Evolutionary conservation across 257 asterid genomes (phyloP), one percentile per base, ranked within the genome.

Genomic region (Linderniella brevidens): DNA sequence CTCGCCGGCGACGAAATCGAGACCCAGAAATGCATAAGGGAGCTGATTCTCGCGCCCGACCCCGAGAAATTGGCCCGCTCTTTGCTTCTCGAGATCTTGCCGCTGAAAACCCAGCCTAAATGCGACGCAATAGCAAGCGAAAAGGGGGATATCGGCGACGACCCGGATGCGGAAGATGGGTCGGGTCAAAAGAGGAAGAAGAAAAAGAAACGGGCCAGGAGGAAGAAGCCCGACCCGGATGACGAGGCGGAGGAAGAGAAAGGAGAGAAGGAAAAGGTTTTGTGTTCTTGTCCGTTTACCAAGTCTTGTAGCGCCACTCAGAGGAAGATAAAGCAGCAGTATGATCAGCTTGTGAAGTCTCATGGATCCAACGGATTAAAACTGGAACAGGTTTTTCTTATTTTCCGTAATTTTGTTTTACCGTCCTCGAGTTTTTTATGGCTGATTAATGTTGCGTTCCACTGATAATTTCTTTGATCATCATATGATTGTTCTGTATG

Each of bases 331-430:
- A 86, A 76, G 64, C 79, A 68, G 42, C 80, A 74, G 39, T 81
- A 81, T 60, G 92, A 86, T 63, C 78, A 76, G 52, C 83, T 86
- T 60, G 90, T 76, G 11, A 82, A 64, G 73, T 79, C 86, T 46
- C 77, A 86, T 51, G 88, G 68, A 60, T 71, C 92, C 61, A 76
- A 70, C 18, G 77, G 76, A 40, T 68, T 78, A 65, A 86, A 82
- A 14, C 68, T 68, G 60, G 81, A 70, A 56, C 88, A 85, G 93
- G 95, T 80, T 14, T 57, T 37, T 10, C 32, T 25, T 6, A 25
- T 25, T 25, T 25, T 59, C 19, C 5, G 16, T 19, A 58, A 25
- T 57, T 13, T 42, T 42, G 47, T 17, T 45, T 45, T n/a, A n/a
- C 19, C 17, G 5, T 17, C 47, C 47, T 17, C 8, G 12, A 38